phyloP scores from a whole-genome alignment of 805 yeast genomes.

The Candida yuanshanica region DNA sequence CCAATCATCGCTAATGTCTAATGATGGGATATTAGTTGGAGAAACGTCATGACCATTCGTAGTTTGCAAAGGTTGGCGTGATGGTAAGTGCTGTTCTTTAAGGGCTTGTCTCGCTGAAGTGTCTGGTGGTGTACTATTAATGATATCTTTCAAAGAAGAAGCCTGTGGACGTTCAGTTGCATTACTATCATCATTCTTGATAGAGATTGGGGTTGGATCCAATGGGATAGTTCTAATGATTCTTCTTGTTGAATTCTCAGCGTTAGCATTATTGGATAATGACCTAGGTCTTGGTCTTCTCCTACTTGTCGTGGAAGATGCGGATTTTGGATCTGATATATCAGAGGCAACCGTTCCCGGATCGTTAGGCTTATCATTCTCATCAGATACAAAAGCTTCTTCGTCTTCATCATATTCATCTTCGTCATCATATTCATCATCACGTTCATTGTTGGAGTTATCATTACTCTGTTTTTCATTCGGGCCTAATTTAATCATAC shows the following conservation, averaged over 20 bases:
- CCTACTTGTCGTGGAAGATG: conserved; percentile 25
- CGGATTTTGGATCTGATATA: conserved; percentile 25
- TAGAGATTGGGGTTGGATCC: conserved; percentile 70
- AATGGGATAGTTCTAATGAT: conserved; percentile 75
- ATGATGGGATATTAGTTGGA: conserved; percentile 21
- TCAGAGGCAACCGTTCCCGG: conserved; percentile 31
- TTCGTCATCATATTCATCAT: conserved; percentile 23
- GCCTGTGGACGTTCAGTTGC: conserved; percentile 6
- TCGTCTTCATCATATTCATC: conserved; percentile 19
- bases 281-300: conserved; percentile 44
- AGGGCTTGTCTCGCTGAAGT: background rate
- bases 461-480: conserved; percentile 14
- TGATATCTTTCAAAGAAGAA: conserved; percentile 13
- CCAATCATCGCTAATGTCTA: conserved; percentile 38
- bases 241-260: conserved; percentile 67
- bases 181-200: conserved; percentile 13
- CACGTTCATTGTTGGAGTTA: conserved; percentile 12
- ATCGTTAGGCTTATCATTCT: conserved; percentile 17
- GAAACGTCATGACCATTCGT: conserved; percentile 5
- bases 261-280: conserved; percentile 50
- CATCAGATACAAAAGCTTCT: conserved; percentile 7
- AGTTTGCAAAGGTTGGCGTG: background rate
- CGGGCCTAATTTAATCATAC: conserved; percentile 61
- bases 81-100: background rate
- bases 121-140: conserved; percentile 19